phyloP scores from a whole-genome alignment of 768 basidiomycete species.

The Pleurotus salmoneostramineus region DNA sequence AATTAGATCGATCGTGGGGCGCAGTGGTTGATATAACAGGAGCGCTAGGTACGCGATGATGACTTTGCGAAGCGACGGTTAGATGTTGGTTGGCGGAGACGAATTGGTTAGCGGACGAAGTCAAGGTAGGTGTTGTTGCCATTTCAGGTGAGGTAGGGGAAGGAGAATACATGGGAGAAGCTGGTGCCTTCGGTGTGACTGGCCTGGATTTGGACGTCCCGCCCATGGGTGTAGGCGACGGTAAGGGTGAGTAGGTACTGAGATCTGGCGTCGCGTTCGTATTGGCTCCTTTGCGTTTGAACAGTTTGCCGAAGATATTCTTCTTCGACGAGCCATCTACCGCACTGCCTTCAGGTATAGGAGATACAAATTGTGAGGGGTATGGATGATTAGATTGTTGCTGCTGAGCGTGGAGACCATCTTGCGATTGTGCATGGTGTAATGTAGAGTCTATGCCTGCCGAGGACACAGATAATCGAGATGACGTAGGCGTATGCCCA shows the following conservation, averaged over 20 bases:
- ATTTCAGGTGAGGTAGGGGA: not conserved
- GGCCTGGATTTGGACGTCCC: not conserved
- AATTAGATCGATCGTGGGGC: not conserved
- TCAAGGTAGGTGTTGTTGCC: slow-evolving; percentile 1
- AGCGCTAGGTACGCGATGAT: not conserved
- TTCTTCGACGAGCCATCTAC: slow-evolving; percentile 29
- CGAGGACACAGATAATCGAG: slow-evolving; percentile 3
- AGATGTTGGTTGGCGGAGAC: not conserved
- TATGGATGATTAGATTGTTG: slow-evolving; percentile 11
- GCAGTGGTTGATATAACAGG: not conserved
- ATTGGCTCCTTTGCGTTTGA: slow-evolving; percentile 49
- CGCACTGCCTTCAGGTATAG: not conserved
- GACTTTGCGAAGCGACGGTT: not conserved
- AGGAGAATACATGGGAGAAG: not conserved
- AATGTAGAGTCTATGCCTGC: slow-evolving; percentile 6
- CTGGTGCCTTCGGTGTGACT: not conserved
- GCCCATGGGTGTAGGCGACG: not conserved
- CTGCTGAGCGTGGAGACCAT: not conserved
- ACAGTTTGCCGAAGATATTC: slow-evolving; percentile 69
- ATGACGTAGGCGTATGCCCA: slow-evolving; percentile 11
- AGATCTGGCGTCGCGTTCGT: slow-evolving; percentile 1
- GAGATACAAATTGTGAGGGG: not conserved
- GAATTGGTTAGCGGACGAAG: not conserved
- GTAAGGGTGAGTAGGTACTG: slow-evolving; percentile 1
- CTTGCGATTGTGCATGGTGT: not conserved